Percentiles rank a stretch among this genome's conserved stretches.
These are phyloP conservation scores for Paramecium biaurelia DNA, from an alignment of 73 alveolate genomes.

Conservation along the genomic window DNA sequence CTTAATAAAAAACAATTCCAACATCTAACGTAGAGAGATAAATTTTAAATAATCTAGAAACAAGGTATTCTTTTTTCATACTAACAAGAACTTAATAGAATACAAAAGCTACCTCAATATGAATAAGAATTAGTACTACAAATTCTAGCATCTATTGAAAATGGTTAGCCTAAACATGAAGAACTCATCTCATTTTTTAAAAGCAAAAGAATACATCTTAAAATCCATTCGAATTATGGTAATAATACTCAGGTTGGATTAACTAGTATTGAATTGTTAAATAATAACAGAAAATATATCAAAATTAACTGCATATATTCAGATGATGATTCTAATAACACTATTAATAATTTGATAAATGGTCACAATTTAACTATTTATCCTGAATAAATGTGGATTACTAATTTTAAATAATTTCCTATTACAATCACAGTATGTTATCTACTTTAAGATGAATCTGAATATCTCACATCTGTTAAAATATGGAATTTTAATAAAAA, in stretches of 20 bases:
- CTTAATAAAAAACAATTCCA: neutral
- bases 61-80: neutral
- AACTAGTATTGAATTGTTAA: conserved; percentile 71
- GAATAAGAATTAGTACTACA: neutral
- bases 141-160: neutral
- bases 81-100: conserved; percentile 5
- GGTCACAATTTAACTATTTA: conserved; percentile 67
- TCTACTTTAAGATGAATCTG: neutral
- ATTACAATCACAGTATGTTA: conserved; percentile 52
- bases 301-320: conserved; percentile 58
- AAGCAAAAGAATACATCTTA: conserved; percentile 53
- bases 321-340: conserved; percentile 64
- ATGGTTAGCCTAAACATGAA: conserved; percentile 7
- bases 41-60: neutral
- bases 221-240: conserved; percentile 72
- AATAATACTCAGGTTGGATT: conserved; percentile 67
- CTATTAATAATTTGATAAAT: conserved; percentile 63
- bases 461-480: conserved; percentile 59
- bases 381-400: conserved; percentile 68
- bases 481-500: conserved; percentile 77
- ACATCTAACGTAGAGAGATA: conserved; percentile 32
- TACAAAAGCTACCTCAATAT: neutral
- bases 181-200: conserved; percentile 50
- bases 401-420: conserved; percentile 54
- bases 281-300: conserved; percentile 47